Base-by-base conservation (phyloP, 106 monocot genomes). In the Dendrobium catenatum region DNA sequence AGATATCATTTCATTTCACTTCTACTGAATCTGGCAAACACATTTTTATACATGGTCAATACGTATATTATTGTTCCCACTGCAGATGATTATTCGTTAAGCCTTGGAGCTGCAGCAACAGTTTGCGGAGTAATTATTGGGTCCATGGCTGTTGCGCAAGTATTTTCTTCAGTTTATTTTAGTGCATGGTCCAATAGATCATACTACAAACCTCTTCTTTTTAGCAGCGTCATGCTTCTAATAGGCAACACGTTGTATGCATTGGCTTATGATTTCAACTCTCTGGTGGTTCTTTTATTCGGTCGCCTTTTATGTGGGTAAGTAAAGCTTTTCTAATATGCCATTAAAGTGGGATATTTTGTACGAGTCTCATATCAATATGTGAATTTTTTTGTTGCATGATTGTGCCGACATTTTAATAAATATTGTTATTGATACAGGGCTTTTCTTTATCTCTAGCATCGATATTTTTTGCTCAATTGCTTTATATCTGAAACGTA, bases 151-250 rank as follows among this genome's bases (percentile, higher is more conserved):
- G 88, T 94, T 81, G 97, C 97, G 72, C 97, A 97, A 84, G 83
- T 97, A 26, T 94, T 97, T 82, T 93, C 93, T 40, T 96, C 96
- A 46, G 90, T 97, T 16, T 94, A 97, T 77, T 97, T 97, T 59
- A 97, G 96, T 89, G 92, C 96, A 74, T 97, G 96, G 96, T 94
- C 94, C 75, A 97, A 97, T 76, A 97, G 83, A 75, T 94, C 94
- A 47, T 97, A 97, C 82, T 92, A 92, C 85, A 92, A 80, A 79
- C 96, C 94, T 66, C 92, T 97, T 82, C 83, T 94, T 72, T 97
- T 97, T 78, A 97, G 96, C 84, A 94, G 92, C 46, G 85, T 91
- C 61, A 80, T 92, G 86, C 90, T 97, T 72, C 59, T 94, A 72
- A 19, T 91, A 51, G 96, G 96, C 56, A 97, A 97, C 73, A 85